Evolutionary conservation across 23 red algal genomes (phyloP).

Genomic region (Pyropia yezoensis): DNA sequence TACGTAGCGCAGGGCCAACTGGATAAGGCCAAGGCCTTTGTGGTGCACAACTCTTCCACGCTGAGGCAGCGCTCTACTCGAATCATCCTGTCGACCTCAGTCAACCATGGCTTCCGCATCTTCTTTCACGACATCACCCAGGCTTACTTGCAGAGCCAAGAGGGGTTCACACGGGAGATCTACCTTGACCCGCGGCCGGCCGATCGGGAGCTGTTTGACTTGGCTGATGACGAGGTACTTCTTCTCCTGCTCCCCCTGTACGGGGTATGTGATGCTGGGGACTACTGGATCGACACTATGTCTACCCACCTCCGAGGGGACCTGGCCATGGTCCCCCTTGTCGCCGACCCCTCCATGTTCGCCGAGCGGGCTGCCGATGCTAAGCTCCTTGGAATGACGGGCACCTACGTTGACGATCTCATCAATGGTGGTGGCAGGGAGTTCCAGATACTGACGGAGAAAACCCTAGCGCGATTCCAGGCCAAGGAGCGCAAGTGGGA

Average conservation of each 20-base stretch:
- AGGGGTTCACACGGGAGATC: background rate
- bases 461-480: too few relatives aligned
- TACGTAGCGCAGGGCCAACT: constrained; percentile 1
- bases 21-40: constrained; percentile 16
- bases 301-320: constrained; percentile 3
- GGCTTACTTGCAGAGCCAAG: constrained; percentile 15
- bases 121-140: constrained; percentile 8
- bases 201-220: background rate
- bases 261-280: constrained; percentile 13
- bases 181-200: constrained; percentile 5
- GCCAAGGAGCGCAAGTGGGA: background rate
- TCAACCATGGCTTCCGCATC: constrained; percentile 1
- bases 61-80: background rate
- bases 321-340: background rate
- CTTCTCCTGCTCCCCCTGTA: constrained; percentile 13
- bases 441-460: background rate
- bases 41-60: constrained; percentile 2
- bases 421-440: background rate
- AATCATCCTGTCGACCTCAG: constrained; percentile 6
- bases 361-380: background rate
- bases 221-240: constrained; percentile 6
- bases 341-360: constrained; percentile 4
- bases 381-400: background rate
- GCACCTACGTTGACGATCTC: constrained; percentile 6
- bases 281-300: constrained; percentile 33